Base-by-base conservation (phyloP, 2,329 filamentous ascomycete species). In the Paraphaeosphaeria minitans region DNA sequence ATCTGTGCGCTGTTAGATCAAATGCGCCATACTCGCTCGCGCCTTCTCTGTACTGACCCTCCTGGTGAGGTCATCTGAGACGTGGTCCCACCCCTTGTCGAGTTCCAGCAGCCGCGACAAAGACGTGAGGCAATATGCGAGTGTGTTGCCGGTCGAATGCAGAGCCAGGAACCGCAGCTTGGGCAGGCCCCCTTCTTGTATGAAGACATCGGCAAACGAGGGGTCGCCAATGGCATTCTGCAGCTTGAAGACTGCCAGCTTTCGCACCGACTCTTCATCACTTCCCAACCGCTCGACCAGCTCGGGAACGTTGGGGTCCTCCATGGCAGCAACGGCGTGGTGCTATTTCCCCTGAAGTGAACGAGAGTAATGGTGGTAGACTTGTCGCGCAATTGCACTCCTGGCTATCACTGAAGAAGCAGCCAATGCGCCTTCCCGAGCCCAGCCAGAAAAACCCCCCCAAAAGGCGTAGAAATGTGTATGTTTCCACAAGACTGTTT, bases 161-260 rank as follows among this genome's bases (percentile, higher is more conserved):
- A 98, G 87, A 63, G 95, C 92, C 55, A 98, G 83, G 57, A 91
- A 88, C 54, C 92, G 87, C 69, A 99, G 81, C 66, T 94, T 88
- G 66, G 88, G 84, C 64, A 98, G 83, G 4, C 95, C 95, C 57
- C 93, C 93, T 51, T 93, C 91, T 53, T 90, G 88, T 62, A 98
- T 96, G 80, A 99, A 99, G 68, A 96, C 88, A 77, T 98, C 95
- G 71, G 95, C 95, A 77, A 98, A 98, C 52, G 93, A 90, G 27
- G 94, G 94, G 79, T 99, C 95, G 75, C 93, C 94, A 78, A 99
- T 97, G 62, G 92, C 93, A 64, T 87, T 89, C 79, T 99, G 95
- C 65, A 99, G 87, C 81, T 97, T 97, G 85, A 99, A 99, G 61
- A 96, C 95, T 60, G 95, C 95, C 92, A 98, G 97, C 79, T 99